A percentile compares a stretch with the other conserved stretches of the same genome.
Evolutionary conservation across 805 yeast species (phyloP).

Genomic region (Sungouiozyma ichnusensis): DNA sequence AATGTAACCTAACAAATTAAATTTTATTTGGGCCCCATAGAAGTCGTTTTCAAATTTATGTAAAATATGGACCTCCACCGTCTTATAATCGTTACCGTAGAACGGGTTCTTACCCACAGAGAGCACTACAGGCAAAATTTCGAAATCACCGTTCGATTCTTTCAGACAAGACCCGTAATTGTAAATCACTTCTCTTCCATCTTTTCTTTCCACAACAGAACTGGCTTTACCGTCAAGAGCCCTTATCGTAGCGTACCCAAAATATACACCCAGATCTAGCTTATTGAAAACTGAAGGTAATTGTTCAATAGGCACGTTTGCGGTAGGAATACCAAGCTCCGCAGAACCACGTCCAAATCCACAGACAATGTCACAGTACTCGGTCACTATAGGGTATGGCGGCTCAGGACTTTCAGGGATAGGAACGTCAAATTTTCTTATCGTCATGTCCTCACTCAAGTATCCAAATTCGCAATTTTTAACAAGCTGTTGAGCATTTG

Average conservation of each 20-base stretch:
- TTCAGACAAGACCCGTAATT: constrained; percentile 48
- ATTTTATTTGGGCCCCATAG: constrained; percentile 70
- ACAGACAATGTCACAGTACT: constrained; percentile 42
- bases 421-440: constrained; percentile 18
- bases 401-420: constrained; percentile 34
- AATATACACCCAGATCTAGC: constrained; percentile 75
- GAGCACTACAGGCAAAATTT: constrained; percentile 77
- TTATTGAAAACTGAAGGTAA: constrained; percentile 32
- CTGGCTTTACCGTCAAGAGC: constrained; percentile 9
- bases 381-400: constrained; percentile 41
- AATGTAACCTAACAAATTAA: constrained; percentile 74
- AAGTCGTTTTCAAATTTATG: constrained; percentile 59
- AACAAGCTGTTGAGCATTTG: not conserved
- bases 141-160: constrained; percentile 29
- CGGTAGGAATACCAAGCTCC: constrained; percentile 92
- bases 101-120: constrained; percentile 95
- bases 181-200: constrained; percentile 39
- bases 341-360: constrained; percentile 96
- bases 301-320: constrained; percentile 61
- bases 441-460: constrained; percentile 6
- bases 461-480: constrained; percentile 1
- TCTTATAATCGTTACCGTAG: constrained; percentile 64
- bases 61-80: constrained; percentile 80
- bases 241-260: constrained; percentile 54
- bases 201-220: constrained; percentile 25